Evolutionary conservation across 106 monocot genomes (phyloP).

Genomic region (Apostasia ramifera): DNA sequence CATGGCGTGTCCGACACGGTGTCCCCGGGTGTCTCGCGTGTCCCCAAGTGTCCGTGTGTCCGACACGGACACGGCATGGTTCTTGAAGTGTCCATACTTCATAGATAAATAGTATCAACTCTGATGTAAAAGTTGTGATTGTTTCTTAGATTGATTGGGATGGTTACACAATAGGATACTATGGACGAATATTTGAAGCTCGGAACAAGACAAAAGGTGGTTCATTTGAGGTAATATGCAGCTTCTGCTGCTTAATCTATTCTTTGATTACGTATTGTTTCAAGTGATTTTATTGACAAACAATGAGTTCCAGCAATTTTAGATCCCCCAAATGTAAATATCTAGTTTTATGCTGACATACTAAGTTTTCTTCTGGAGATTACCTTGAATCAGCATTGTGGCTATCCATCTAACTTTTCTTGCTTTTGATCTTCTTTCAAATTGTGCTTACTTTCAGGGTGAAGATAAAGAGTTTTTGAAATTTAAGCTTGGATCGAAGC

Average conservation of each 20-base stretch:
- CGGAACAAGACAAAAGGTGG: conserved; percentile 98
- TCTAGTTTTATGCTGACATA: too few relatives aligned
- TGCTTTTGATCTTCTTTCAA: neutral
- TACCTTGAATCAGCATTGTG: too few relatives aligned
- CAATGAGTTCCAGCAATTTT: too few relatives aligned
- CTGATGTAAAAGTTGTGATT: conserved; percentile 53
- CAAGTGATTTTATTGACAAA: too few relatives aligned
- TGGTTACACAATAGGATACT: conserved; percentile 99
- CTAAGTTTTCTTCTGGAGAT: too few relatives aligned
- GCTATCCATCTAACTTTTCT: neutral
- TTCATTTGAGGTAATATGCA: conserved; percentile 78
- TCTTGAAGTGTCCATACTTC: too few relatives aligned
- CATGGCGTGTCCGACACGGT: too few relatives aligned
- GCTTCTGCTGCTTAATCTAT: neutral
- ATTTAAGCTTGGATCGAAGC: conserved; percentile 71
- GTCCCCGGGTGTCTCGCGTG: too few relatives aligned
- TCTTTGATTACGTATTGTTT: neutral
- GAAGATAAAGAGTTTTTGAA: conserved; percentile 92
- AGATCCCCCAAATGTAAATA: too few relatives aligned
- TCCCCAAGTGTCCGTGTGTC: too few relatives aligned
- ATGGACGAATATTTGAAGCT: conserved; percentile 99
- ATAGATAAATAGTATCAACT: conserved; percentile 25
- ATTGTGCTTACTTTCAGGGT: conserved; percentile 40
- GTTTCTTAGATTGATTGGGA: conserved; percentile 96
- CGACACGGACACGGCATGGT: too few relatives aligned